These are phyloP conservation scores for Pseudovirgaria hyperparasitica DNA, from an alignment of 2,329 filamentous ascomycete genomes.

Conservation along the genomic window DNA sequence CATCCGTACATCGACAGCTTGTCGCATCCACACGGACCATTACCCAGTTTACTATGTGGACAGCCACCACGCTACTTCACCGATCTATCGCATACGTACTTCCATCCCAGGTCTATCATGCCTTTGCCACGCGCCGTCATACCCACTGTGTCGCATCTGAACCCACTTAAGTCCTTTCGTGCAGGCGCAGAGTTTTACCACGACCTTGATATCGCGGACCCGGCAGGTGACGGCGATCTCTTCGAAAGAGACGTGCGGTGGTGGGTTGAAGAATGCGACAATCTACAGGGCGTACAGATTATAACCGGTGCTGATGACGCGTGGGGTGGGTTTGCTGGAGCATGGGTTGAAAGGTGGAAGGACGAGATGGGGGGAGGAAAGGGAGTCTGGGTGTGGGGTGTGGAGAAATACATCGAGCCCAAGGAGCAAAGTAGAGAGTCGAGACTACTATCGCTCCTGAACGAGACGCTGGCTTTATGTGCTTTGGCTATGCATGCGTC, in stretches of 20 bases:
- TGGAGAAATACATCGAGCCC: too few species aligned
- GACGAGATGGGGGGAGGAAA: constrained; percentile 80
- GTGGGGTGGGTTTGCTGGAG: constrained; percentile 34
- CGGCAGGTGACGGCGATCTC: constrained; percentile 59
- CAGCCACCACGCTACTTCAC: too few species aligned
- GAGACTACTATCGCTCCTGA: constrained; percentile 52
- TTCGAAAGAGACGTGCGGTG: constrained; percentile 69
- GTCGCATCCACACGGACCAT: too few species aligned
- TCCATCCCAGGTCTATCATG: constrained; percentile 67
- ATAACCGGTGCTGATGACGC: constrained; percentile 41
- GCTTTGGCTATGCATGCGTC: constrained; percentile 59
- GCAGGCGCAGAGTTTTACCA: constrained; percentile 24
- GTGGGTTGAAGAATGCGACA: constrained; percentile 87
- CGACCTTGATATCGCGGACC: too few species aligned
- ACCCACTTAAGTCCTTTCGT: constrained; percentile 64
- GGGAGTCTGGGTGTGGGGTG: constrained; percentile 74
- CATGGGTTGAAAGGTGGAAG: constrained; percentile 50
- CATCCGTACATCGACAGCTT: constrained; percentile 64
- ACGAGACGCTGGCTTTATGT: constrained; percentile 61
- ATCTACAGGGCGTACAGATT: constrained; percentile 73
- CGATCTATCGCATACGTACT: constrained; percentile 87
- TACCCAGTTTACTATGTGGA: too few species aligned
- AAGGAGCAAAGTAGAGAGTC: constrained; percentile 34
- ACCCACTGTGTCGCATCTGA: constrained; percentile 62
- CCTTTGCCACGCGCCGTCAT: too few species aligned